Conservation (phyloP, 2,329 filamentous ascomycete genomes). For the Aspergillus sp. region DNA sequence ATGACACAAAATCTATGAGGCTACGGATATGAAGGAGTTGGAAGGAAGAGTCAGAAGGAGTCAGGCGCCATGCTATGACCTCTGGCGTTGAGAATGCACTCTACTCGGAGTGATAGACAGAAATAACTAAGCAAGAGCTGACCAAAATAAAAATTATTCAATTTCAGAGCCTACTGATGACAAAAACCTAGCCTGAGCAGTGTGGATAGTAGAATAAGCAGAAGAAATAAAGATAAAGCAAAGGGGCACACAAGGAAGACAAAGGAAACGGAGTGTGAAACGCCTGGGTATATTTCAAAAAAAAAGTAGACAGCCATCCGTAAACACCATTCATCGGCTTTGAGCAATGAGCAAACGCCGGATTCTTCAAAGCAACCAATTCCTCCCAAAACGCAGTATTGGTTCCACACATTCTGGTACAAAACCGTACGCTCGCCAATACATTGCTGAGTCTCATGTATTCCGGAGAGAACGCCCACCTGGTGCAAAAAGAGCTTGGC, state of each 20-base stretch:
- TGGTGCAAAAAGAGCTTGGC: slow-evolving; percentile 21
- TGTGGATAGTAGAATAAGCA: no score
- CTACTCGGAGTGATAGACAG: no score
- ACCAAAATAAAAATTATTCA: no score
- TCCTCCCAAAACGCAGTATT: slow-evolving; percentile 4
- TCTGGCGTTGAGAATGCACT: no score
- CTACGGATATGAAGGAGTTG: no score
- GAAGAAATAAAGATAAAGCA: neutral
- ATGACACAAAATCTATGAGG: no score
- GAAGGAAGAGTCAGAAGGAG: no score
- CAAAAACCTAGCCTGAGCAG: no score
- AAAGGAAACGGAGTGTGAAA: slow-evolving; percentile 12
- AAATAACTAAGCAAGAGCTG: no score
- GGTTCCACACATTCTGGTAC: slow-evolving; percentile 13
- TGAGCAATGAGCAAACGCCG: slow-evolving; percentile 23
- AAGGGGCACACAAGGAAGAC: neutral
- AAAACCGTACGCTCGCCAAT: slow-evolving; percentile 7
- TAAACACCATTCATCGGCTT: slow-evolving; percentile 25
- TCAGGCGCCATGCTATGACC: no score
- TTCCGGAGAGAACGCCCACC: slow-evolving; percentile 22
- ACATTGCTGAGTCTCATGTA: slow-evolving; percentile 13
- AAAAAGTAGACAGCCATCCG: slow-evolving; percentile 14
- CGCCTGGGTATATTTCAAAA: slow-evolving; percentile 30
- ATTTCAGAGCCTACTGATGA: no score
- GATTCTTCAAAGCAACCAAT: slow-evolving; percentile 17